Evolutionary conservation across 371 early-diverging fungal species (phyloP).

Genomic region (Actinomucor elegans): DNA sequence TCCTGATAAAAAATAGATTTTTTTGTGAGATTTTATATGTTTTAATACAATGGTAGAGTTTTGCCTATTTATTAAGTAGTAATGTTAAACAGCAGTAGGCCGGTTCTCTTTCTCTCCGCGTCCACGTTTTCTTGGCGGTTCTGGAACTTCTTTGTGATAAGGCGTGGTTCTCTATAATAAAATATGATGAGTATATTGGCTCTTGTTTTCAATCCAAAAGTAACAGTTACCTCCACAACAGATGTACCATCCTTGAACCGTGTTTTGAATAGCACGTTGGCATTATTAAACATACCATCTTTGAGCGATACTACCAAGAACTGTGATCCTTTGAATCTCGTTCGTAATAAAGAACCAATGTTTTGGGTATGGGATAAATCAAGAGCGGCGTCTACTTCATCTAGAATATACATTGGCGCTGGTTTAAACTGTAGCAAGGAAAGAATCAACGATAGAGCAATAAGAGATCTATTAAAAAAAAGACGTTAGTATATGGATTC

Average conservation of each 20-base stretch:
- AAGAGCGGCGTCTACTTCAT: slow-evolving; percentile 99
- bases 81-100: not conserved
- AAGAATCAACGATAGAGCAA: slow-evolving; percentile 97
- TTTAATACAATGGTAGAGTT: too few species aligned
- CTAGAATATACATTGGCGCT: slow-evolving; percentile 99
- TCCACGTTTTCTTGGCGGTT: slow-evolving; percentile 7
- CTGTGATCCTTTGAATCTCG: slow-evolving; percentile 97
- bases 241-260: slow-evolving; percentile 97
- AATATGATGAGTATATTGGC: not conserved
- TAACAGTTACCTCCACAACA: slow-evolving; percentile 71
- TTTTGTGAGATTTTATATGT: too few species aligned
- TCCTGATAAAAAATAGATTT: too few species aligned
- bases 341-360: slow-evolving; percentile 96
- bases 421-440: slow-evolving; percentile 98
- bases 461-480: slow-evolving; percentile 65
- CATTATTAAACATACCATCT: slow-evolving; percentile 99
- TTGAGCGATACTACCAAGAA: slow-evolving; percentile 99
- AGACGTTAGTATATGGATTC: not conserved
- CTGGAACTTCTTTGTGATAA: slow-evolving; percentile 13
- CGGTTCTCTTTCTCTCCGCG: slow-evolving; percentile 6
- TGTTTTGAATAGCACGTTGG: slow-evolving; percentile 96
- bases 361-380: slow-evolving; percentile 99
- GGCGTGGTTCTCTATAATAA: slow-evolving; percentile 23
- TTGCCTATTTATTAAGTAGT: not conserved
- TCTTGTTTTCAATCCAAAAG: not conserved